Evolutionary conservation across 1,284 basidiomycete genomes (phyloP).

Genomic region (Ustilago loliicola): DNA sequence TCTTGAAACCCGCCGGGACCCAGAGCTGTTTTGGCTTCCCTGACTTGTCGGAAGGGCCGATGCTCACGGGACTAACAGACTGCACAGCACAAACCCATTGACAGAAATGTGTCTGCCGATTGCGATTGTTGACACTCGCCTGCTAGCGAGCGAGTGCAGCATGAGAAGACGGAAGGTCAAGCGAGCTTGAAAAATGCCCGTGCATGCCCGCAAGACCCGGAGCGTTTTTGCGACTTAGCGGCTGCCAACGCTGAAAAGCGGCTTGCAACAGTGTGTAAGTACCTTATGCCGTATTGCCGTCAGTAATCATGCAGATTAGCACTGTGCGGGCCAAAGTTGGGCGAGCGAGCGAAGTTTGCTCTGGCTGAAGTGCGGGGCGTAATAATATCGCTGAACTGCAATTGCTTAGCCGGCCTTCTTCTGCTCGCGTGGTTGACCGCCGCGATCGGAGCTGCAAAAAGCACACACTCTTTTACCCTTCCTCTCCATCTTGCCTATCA

Average conservation of each 20-base stretch:
- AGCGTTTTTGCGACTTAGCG: not conserved
- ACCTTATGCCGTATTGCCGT: not conserved
- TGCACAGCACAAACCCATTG: too few species aligned
- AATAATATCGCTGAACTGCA: not conserved
- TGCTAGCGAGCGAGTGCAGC: not conserved
- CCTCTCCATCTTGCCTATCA: not conserved
- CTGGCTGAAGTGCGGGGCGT: not conserved
- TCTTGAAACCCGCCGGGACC: too few species aligned
- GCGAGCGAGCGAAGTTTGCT: not conserved
- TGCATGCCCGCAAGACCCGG: slow-evolving; percentile 1
- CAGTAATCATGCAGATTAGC: not conserved
- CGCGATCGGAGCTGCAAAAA: slow-evolving; percentile 24
- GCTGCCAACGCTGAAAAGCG: not conserved
- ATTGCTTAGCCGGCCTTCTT: slow-evolving; percentile 1
- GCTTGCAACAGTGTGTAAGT: not conserved
- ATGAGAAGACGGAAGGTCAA: not conserved
- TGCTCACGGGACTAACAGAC: not conserved
- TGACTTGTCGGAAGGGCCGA: not conserved
- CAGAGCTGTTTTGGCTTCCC: too few species aligned
- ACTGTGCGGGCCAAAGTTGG: not conserved
- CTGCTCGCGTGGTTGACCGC: not conserved
- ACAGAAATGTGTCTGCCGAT: too few species aligned
- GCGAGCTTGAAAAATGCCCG: not conserved
- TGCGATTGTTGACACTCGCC: not conserved
- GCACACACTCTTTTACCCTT: not conserved